Evolutionary conservation across 768 basidiomycete genomes (phyloP).

Genomic region (Royoungia palumana): DNA sequence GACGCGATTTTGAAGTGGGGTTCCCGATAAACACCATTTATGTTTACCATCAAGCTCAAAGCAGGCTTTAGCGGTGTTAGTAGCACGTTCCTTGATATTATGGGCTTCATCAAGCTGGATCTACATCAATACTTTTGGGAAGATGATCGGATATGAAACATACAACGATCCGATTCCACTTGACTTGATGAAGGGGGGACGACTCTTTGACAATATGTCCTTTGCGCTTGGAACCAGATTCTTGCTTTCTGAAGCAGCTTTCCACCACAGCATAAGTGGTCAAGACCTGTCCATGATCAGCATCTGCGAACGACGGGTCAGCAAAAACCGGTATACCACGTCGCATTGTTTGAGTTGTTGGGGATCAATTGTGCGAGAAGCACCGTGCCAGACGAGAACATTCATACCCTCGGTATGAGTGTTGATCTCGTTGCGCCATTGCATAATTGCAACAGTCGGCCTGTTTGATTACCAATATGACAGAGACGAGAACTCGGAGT

Average conservation of each 20-base stretch:
- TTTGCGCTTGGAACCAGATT: conserved; percentile 87
- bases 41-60: conserved; percentile 81
- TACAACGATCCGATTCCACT: conserved; percentile 82
- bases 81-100: conserved; percentile 93
- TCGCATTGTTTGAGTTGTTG: conserved; percentile 79
- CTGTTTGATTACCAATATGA: conserved; percentile 24
- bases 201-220: conserved; percentile 82
- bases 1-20: conserved; percentile 96
- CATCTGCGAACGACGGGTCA: not conserved
- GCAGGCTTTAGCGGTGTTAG: conserved; percentile 95
- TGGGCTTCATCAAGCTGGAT: conserved; percentile 89
- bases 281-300: conserved; percentile 51
- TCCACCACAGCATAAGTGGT: conserved; percentile 89
- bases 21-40: conserved; percentile 95
- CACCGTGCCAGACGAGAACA: conserved; percentile 92
- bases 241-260: conserved; percentile 89
- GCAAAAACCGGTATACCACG: conserved; percentile 52
- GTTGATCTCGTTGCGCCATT: conserved; percentile 94
- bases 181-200: conserved; percentile 77
- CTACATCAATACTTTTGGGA: not conserved
- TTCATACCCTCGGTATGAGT: conserved; percentile 81
- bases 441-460: conserved; percentile 53
- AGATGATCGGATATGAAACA: conserved; percentile 23
- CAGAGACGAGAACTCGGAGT: not conserved
- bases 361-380: conserved; percentile 61